Percentiles rank a stretch among this genome's conserved stretches.
phyloP scores from a whole-genome alignment of 169 alveolate species.

The Plasmodium gallinaceum region DNA sequence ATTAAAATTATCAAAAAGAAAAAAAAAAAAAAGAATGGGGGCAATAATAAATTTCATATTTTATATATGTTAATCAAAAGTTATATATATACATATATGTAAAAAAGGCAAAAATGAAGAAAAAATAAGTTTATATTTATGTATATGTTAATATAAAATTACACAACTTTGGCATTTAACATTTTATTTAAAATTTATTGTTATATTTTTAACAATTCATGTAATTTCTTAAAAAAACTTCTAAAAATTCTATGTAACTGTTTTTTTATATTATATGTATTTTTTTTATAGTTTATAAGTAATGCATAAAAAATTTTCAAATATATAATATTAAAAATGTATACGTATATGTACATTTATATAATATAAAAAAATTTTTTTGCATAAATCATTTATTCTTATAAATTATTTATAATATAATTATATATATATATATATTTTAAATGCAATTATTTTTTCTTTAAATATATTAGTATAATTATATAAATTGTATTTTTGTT shows the following conservation, averaged over 20 bases:
- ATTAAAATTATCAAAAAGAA: conserved; percentile 49
- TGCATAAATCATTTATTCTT: not conserved
- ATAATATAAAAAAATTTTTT: not conserved
- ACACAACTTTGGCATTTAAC: not conserved
- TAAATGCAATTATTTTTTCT: conserved; percentile 6
- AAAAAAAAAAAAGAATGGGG: conserved; percentile 8
- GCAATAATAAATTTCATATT: conserved; percentile 1
- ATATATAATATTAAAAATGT: conserved; percentile 1
- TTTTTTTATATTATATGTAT: not conserved
- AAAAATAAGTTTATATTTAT: conserved; percentile 3
- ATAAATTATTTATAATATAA: not conserved
- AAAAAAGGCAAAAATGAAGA: not conserved
- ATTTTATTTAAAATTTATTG: conserved; percentile 3
- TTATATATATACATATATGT: not conserved
- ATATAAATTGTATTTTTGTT: conserved; percentile 5
- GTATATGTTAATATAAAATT: conserved; percentile 1
- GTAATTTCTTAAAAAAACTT: conserved; percentile 9
- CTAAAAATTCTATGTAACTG: conserved; percentile 10
- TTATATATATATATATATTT: not conserved
- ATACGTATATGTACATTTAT: conserved; percentile 4
- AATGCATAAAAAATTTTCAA: conserved; percentile 15
- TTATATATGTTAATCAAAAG: conserved; percentile 33
- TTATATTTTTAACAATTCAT: conserved; percentile 15
- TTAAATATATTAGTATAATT: conserved; percentile 7
- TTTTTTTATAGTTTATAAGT: not conserved